phyloP scores from a whole-genome alignment of 2,329 filamentous ascomycete genomes.

The Leptographium wingfieldii region DNA sequence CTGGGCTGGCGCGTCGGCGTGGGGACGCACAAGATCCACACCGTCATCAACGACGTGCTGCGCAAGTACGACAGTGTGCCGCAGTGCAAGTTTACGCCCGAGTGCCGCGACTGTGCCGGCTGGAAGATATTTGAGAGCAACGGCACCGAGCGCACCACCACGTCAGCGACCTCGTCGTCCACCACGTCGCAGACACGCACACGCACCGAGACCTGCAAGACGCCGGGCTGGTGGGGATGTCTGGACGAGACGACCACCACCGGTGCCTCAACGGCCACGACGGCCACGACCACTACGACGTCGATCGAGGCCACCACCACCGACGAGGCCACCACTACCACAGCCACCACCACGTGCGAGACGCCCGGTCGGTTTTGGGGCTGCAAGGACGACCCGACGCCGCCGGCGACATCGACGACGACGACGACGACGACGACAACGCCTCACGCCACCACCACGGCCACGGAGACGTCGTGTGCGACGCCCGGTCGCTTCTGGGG shows the following conservation, averaged over 20 bases:
- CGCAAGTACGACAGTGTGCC: slow-evolving; percentile 72
- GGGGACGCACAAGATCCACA: slow-evolving; percentile 79
- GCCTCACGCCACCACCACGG: slow-evolving; percentile 11
- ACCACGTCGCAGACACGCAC: slow-evolving; percentile 42
- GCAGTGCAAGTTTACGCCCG: slow-evolving; percentile 58
- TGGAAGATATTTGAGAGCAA: slow-evolving; percentile 97
- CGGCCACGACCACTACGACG: slow-evolving; percentile 20
- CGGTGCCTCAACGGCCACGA: slow-evolving; percentile 25
- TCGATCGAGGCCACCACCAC: slow-evolving; percentile 19
- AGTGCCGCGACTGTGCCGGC: slow-evolving; percentile 78
- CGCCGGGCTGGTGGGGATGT: slow-evolving; percentile 81
- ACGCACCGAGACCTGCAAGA: slow-evolving; percentile 76
- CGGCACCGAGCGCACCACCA: slow-evolving; percentile 63
- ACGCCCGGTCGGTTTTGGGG: slow-evolving; percentile 15
- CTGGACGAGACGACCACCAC: slow-evolving; percentile 50
- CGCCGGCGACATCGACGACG: slow-evolving; percentile 9
- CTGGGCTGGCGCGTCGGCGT: slow-evolving; percentile 87
- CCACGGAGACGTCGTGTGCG: slow-evolving; percentile 10
- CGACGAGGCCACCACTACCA: slow-evolving; percentile 12
- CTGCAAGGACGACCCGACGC: slow-evolving; percentile 10
- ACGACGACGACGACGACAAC: slow-evolving; percentile 15
- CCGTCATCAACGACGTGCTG: slow-evolving; percentile 79
- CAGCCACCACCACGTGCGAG: slow-evolving; percentile 14
- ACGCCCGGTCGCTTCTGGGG: slow-evolving; percentile 12
- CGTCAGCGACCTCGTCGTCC: slow-evolving; percentile 37